A percentile compares a stretch with the other conserved stretches of the same genome.
Conservation (phyloP, 1,284 basidiomycete species). For the Quambalaria eucalypti region DNA sequence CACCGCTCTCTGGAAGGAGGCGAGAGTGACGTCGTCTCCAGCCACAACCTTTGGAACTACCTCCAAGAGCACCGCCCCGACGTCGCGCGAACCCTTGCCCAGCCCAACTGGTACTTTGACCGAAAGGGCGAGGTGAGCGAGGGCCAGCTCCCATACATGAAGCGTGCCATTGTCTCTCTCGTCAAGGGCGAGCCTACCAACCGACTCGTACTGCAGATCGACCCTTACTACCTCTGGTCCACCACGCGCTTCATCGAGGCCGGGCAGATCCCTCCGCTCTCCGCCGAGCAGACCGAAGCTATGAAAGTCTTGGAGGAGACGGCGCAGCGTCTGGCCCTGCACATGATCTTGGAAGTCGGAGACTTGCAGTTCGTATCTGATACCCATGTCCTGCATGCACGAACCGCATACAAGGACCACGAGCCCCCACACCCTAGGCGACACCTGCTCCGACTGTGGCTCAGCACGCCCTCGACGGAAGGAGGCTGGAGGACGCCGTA, state of each 20-base stretch:
- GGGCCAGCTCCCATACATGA: slow-evolving; percentile 20
- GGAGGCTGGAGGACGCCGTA: slow-evolving; percentile 46
- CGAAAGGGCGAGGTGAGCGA: slow-evolving; percentile 32
- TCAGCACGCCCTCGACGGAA: slow-evolving; percentile 46
- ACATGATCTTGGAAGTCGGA: slow-evolving; percentile 50
- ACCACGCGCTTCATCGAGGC: slow-evolving; percentile 43
- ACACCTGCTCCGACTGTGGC: slow-evolving; percentile 51
- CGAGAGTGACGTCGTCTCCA: slow-evolving; percentile 49
- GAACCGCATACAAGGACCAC: slow-evolving; percentile 50
- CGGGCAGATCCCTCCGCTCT: slow-evolving; percentile 47
- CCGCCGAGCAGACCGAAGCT: slow-evolving; percentile 46
- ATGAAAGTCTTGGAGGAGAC: slow-evolving; percentile 50
- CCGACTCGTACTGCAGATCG: slow-evolving; percentile 27
- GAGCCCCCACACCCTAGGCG: slow-evolving; percentile 25
- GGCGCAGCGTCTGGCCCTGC: slow-evolving; percentile 46
- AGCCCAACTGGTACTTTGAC: slow-evolving; percentile 39
- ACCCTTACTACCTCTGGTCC: slow-evolving; percentile 41
- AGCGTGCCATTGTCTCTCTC: slow-evolving; percentile 22
- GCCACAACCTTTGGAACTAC: slow-evolving; percentile 50
- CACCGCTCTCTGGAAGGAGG: slow-evolving; percentile 50
- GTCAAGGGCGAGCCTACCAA: slow-evolving; percentile 17
- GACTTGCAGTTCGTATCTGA: slow-evolving; percentile 33
- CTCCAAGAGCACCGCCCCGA: slow-evolving; percentile 49
- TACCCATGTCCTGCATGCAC: slow-evolving; percentile 48
- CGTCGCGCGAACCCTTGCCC: slow-evolving; percentile 46